These are phyloP conservation scores for Erythrobasidium hasegawianum DNA, from an alignment of 1,284 basidiomycete genomes.

Conservation along the genomic window DNA sequence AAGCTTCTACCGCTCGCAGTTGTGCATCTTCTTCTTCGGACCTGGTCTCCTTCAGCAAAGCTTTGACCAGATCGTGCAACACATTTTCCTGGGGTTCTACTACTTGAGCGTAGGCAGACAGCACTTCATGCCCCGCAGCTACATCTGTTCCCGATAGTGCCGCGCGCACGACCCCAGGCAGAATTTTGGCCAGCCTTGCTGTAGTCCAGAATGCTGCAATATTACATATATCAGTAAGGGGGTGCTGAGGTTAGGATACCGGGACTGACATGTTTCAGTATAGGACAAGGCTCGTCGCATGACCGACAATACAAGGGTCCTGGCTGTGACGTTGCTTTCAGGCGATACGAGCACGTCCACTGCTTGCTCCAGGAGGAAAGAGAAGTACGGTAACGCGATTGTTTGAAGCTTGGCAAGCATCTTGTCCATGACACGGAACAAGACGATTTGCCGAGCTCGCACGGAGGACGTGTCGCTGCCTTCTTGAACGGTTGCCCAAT, in stretches of 20 bases:
- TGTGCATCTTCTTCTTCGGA: conserved; percentile 67
- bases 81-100: conserved; percentile 55
- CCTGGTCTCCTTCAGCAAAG: conserved; percentile 80
- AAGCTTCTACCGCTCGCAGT: conserved; percentile 65
- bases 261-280: conserved; percentile 71
- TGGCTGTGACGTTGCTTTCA: conserved; percentile 54
- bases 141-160: conserved; percentile 20
- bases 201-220: conserved; percentile 78
- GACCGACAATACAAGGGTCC: conserved; percentile 63
- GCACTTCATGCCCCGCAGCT: conserved; percentile 45
- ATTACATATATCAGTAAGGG: too few species aligned
- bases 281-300: conserved; percentile 67
- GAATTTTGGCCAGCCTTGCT: conserved; percentile 64
- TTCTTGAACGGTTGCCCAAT: conserved; percentile 79
- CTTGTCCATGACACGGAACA: conserved; percentile 67
- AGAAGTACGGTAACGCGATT: conserved; percentile 86
- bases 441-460: conserved; percentile 59
- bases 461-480: conserved; percentile 40
- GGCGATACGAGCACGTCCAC: conserved; percentile 58
- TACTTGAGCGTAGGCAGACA: conserved; percentile 51
- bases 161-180: conserved; percentile 53
- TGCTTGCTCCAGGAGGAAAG: conserved; percentile 67
- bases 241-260: not conserved
- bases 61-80: conserved; percentile 74
- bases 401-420: conserved; percentile 82